Conservation (phyloP, 2,329 filamentous ascomycete species). For the Xylogone sp. region DNA sequence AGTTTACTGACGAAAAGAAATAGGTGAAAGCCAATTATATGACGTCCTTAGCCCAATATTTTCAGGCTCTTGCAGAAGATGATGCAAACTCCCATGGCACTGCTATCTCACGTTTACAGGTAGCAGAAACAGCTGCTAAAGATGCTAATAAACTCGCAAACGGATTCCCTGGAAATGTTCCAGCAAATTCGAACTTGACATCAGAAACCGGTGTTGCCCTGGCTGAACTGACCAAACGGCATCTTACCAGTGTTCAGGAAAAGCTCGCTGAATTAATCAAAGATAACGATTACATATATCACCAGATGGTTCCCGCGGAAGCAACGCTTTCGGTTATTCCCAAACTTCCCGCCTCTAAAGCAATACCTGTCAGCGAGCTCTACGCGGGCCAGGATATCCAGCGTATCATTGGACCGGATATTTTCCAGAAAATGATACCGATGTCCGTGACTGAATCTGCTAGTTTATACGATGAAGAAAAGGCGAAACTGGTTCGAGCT, state of each 20-base stretch:
- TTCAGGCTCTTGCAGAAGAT: conserved; percentile 86
- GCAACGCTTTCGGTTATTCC: conserved; percentile 76
- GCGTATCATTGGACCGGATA: conserved; percentile 91
- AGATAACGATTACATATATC: conserved; percentile 98
- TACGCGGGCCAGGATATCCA: conserved; percentile 98
- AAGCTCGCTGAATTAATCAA: conserved; percentile 74
- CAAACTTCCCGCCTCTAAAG: conserved; percentile 92
- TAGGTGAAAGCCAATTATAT: conserved; percentile 78
- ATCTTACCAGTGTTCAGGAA: conserved; percentile 75
- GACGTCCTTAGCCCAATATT: conserved; percentile 85
- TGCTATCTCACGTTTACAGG: conserved; percentile 76
- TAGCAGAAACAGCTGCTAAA: conserved; percentile 73
- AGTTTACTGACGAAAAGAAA: conserved; percentile 11
- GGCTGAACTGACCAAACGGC: conserved; percentile 79
- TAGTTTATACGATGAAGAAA: conserved; percentile 96
- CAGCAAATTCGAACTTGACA: conserved; percentile 77
- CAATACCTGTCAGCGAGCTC: conserved; percentile 92
- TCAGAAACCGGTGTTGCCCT: conserved; percentile 73
- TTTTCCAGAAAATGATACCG: conserved; percentile 95
- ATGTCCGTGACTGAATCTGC: conserved; percentile 95
- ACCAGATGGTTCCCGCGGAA: conserved; percentile 85
- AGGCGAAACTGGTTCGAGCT: conserved; percentile 89
- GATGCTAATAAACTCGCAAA: conserved; percentile 75
- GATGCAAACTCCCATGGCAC: conserved; percentile 84
- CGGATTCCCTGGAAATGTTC: conserved; percentile 75